phyloP scores from a whole-genome alignment of 257 asterid genomes.

The Paraleonurus japonicus region DNA sequence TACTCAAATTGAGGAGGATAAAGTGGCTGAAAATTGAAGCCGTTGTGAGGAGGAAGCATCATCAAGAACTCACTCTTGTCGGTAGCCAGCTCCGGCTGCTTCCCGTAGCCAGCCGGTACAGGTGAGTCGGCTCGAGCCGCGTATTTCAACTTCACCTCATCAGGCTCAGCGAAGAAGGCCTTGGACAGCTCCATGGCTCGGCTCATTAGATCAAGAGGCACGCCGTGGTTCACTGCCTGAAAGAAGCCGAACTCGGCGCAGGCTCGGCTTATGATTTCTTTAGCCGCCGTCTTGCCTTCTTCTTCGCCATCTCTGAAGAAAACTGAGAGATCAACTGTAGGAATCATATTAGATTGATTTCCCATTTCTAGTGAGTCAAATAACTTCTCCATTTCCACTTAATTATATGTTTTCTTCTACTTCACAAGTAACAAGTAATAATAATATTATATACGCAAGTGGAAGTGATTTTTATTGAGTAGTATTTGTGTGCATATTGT shows the following conservation, averaged over 20 bases:
- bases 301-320: slow-evolving; percentile 38
- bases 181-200: slow-evolving; percentile 39
- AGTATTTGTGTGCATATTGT: too few species aligned
- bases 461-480: too few species aligned
- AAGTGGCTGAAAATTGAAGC: slow-evolving; percentile 27
- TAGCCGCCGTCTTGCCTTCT: slow-evolving; percentile 28
- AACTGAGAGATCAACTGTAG: slow-evolving; percentile 53
- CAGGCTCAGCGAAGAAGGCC: slow-evolving; percentile 36
- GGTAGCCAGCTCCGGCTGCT: slow-evolving; percentile 40
- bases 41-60: slow-evolving; percentile 43
- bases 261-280: slow-evolving; percentile 34
- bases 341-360: slow-evolving; percentile 22
- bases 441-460: too few species aligned
- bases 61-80: slow-evolving; percentile 53
- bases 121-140: slow-evolving; percentile 31
- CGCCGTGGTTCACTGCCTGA: slow-evolving; percentile 46
- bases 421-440: too few species aligned
- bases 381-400: background rate
- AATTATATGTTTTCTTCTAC: too few species aligned
- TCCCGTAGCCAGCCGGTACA: slow-evolving; percentile 52
- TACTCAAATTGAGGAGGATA: slow-evolving; percentile 39
- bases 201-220: slow-evolving; percentile 41
- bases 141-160: slow-evolving; percentile 42
- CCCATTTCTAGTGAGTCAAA: background rate
- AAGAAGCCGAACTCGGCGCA: slow-evolving; percentile 53